phyloP scores from a whole-genome alignment of 306 rosid species.

The Trichosanthes truncata region DNA sequence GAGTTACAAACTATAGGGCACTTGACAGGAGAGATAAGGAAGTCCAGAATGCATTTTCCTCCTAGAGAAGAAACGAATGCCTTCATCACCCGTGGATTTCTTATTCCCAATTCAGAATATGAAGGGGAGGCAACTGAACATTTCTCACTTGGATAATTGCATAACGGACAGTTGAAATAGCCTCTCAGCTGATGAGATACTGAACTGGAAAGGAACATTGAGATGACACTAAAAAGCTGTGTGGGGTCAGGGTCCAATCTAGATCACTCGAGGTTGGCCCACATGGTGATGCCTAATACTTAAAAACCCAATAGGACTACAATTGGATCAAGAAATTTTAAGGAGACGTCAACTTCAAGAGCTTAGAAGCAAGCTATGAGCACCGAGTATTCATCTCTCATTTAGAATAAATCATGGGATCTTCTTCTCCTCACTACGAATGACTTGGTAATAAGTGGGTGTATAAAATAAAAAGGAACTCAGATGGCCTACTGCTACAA shows the following conservation, averaged over 20 bases:
- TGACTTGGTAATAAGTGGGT: neutral
- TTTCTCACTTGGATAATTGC: neutral
- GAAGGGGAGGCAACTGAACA: neutral
- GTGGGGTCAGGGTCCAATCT: neutral
- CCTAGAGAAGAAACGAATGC: neutral
- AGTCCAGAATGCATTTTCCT: neutral
- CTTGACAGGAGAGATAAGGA: neutral
- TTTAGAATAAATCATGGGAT: neutral
- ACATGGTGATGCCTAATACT: neutral
- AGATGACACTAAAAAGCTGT: neutral
- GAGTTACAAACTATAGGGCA: neutral
- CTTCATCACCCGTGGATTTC: neutral
- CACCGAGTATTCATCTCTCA: neutral
- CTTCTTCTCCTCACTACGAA: neutral
- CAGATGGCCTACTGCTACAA: neutral
- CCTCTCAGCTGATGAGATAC: neutral
- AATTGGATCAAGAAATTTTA: neutral
- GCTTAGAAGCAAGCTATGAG: neutral
- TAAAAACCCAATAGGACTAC: neutral
- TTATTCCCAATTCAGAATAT: neutral
- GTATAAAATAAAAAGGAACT: neutral
- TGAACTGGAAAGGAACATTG: neutral
- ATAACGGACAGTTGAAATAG: neutral
- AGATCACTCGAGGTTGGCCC: neutral
- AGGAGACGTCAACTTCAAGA: neutral